A percentile compares a stretch with the other conserved stretches of the same genome.
These are phyloP conservation scores for Chaetomium sp. DNA, from an alignment of 2,329 filamentous ascomycete genomes.

Conservation along the genomic window DNA sequence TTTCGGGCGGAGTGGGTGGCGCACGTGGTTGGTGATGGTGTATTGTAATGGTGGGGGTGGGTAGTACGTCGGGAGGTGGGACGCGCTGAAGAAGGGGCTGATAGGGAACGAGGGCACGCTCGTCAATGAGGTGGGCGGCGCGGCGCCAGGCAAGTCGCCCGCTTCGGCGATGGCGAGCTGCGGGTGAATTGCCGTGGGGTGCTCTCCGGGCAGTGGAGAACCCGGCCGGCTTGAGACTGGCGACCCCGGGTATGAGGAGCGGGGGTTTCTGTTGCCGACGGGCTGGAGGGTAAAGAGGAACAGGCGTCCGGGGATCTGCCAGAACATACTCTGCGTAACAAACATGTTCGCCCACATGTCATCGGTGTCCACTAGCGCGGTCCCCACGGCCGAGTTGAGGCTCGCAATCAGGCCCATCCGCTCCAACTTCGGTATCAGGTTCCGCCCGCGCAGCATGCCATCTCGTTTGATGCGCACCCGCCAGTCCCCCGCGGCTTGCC, in stretches of 20 bases:
- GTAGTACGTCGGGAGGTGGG: conserved; percentile 87
- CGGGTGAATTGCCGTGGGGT: conserved; percentile 29
- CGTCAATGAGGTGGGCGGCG: conserved; percentile 42
- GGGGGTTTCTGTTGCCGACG: conserved; percentile 37
- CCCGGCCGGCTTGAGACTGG: conserved; percentile 56
- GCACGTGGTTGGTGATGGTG: conserved; percentile 72
- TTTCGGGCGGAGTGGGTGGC: conserved; percentile 85
- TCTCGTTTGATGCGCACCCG: conserved; percentile 79
- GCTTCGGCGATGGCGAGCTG: conserved; percentile 35
- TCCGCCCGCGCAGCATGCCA: conserved; percentile 82
- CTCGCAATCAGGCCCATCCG: conserved; percentile 84
- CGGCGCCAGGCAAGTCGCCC: conserved; percentile 45
- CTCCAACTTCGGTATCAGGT: conserved; percentile 86
- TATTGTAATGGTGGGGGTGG: conserved; percentile 83
- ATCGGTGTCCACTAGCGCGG: conserved; percentile 60
- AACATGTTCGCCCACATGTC: conserved; percentile 80
- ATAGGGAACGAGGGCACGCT: conserved; percentile 47
- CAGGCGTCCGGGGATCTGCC: conserved; percentile 84
- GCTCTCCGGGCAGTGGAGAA: conserved; percentile 48
- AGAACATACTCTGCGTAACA: conserved; percentile 78
- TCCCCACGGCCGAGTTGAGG: conserved; percentile 74
- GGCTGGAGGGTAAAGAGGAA: conserved; percentile 84
- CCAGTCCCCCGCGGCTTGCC: conserved; percentile 87
- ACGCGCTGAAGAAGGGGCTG: conserved; percentile 78
- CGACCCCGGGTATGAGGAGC: conserved; percentile 50